A percentile compares a stretch with the other conserved stretches of the same genome.
Evolutionary conservation across 1,284 basidiomycete genomes (phyloP).

Genomic region (Melampsora abietis-canadensis): DNA sequence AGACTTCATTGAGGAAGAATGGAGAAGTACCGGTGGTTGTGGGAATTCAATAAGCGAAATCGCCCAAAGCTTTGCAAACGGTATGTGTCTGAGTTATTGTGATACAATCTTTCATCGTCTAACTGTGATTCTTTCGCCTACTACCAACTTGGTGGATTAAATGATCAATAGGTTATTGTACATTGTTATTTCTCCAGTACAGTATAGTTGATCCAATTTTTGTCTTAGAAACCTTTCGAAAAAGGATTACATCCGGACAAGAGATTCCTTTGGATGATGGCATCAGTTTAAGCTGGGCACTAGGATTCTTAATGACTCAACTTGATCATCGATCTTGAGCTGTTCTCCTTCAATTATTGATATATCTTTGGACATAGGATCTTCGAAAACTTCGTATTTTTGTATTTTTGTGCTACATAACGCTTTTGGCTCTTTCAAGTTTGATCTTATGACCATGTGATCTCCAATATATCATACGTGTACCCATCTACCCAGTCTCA

Average conservation of each 20-base stretch:
- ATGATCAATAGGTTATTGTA: constrained; percentile 30
- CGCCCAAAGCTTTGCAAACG: constrained; percentile 32
- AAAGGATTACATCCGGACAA: background rate
- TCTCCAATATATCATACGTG: too few species aligned
- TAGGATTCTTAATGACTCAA: constrained; percentile 41
- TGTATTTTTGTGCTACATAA: too few species aligned
- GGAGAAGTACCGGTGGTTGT: constrained; percentile 30
- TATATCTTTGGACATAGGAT: too few species aligned
- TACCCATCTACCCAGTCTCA: too few species aligned
- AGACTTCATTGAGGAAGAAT: constrained; percentile 38
- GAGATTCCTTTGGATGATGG: constrained; percentile 42
- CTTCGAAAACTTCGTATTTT: too few species aligned
- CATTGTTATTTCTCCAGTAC: constrained; percentile 38
- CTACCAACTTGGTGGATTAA: background rate
- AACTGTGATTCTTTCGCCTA: background rate
- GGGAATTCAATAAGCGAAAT: constrained; percentile 24
- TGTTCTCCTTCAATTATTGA: too few species aligned
- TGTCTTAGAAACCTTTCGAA: constrained; percentile 10
- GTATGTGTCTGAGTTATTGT: constrained; percentile 5
- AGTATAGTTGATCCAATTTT: constrained; percentile 27
- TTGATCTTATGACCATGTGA: too few species aligned
- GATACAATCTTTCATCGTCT: background rate
- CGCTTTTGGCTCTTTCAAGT: too few species aligned
- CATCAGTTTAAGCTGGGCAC: constrained; percentile 32
- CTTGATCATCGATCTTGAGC: background rate